Base-by-base conservation (phyloP, 208 protist genomes). In the Acanthamoeba quina region DNA sequence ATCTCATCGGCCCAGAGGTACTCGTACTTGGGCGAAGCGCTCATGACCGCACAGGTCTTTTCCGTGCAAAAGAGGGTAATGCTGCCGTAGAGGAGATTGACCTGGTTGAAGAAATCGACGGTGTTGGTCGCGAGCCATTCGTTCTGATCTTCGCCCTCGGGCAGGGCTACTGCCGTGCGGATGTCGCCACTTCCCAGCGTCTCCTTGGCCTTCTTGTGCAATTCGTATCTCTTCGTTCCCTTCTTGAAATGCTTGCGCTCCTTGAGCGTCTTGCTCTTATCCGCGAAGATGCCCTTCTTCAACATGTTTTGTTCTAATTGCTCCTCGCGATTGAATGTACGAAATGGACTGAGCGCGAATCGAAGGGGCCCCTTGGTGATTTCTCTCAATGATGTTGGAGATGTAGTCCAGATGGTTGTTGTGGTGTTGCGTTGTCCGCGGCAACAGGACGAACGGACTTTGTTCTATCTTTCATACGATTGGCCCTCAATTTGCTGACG, bases 51-150 rank as follows among this genome's bases (percentile, higher is more conserved):
- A 94, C 99, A 99, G 19, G 94, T 98, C 62, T 97, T 95, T 24
- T 93, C 92, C 24, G 99, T 99, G 97, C 99, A 99, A 95, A 99
- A 99, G 95, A 99, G 99, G n/a, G 99, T 99, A 62, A 99, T 98
- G 2, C 98, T 99, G 83, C 98, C 99, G 95, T 99, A 99, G 31
- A 99, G 95, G 66, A 99, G 97, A 94, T 99, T 99, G 11, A 99
- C 99, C 90, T 99, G 99, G 97, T 99, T 99, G 97, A 99, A 99
- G 95, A 99, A 99, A 95, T 99, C 99, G 6, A 99, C 58, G 80
- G 74, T 99, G 96, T 99, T 98, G 7, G 99, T 98, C 9, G 99
- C 99, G 24, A 99, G 97, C 99, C 99, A 99, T 95, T 99, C 98
- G 94, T 99, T 98, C 21, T 99, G 80, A 88, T 99, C 98, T 70